These are phyloP conservation scores for Colletotrichum caudatum DNA, from an alignment of 2,329 filamentous ascomycete species.

Conservation along the genomic window DNA sequence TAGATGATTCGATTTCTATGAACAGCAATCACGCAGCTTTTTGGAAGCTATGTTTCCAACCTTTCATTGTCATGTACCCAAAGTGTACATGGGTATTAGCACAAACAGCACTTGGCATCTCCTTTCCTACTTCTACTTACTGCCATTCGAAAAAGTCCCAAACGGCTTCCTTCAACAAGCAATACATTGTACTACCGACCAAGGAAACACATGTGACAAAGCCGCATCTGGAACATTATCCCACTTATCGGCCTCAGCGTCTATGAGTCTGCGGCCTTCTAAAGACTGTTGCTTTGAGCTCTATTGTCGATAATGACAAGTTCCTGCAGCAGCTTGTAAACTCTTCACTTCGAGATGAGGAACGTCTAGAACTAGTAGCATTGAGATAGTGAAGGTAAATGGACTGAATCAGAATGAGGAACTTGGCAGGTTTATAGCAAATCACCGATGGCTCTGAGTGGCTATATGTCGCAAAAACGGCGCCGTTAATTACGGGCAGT, in stretches of 20 bases:
- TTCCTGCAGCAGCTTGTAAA: too few relatives aligned
- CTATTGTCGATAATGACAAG: too few relatives aligned
- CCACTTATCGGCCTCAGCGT: conserved; percentile 64
- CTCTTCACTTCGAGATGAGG: too few relatives aligned
- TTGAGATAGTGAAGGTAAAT: too few relatives aligned
- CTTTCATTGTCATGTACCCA: background rate
- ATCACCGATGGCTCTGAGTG: too few relatives aligned
- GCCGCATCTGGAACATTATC: conserved; percentile 68
- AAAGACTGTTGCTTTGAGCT: conserved; percentile 51
- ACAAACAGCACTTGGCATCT: background rate
- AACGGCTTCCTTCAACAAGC: background rate
- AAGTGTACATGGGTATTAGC: background rate
- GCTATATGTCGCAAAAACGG: too few relatives aligned
- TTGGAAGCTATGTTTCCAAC: background rate
- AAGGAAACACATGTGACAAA: conserved; percentile 42
- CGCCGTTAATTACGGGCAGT: too few relatives aligned
- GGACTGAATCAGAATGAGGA: too few relatives aligned
- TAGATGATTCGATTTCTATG: background rate
- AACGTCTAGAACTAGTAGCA: too few relatives aligned
- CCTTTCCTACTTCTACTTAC: background rate
- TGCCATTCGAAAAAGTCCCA: conserved; percentile 11
- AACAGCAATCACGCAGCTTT: background rate
- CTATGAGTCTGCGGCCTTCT: conserved; percentile 60
- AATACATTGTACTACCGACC: background rate
- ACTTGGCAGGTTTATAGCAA: too few relatives aligned